Conservation (phyloP, 2,329 filamentous ascomycete genomes). For the Cladosporium cucumerinum region DNA sequence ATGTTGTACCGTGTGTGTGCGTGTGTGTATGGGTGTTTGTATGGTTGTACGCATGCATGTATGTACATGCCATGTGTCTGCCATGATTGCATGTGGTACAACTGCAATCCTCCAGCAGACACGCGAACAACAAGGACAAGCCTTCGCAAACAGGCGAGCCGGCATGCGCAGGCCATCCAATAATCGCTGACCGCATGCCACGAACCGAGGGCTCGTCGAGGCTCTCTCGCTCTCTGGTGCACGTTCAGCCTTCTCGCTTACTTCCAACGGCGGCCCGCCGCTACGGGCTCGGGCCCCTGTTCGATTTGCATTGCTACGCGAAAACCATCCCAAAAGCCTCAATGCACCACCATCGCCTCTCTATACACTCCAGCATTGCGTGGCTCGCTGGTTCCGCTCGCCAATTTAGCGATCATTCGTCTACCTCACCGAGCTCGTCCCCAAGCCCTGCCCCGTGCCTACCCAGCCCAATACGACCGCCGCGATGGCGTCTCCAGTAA, state of each 20-base stretch:
- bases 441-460: conserved; percentile 11
- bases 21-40: background rate
- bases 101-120: background rate
- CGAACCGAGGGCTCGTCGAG: background rate
- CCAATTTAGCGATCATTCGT: conserved; percentile 6
- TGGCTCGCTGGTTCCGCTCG: conserved; percentile 2
- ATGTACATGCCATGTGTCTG: conserved; percentile 3
- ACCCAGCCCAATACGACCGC: conserved; percentile 3
- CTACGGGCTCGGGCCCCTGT: background rate
- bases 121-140: background rate
- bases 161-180: background rate
- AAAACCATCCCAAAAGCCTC: background rate
- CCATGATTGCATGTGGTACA: background rate
- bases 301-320: conserved; percentile 11
- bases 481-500: conserved; percentile 15
- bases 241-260: conserved; percentile 10
- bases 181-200: background rate
- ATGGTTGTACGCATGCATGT: background rate
- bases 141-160: conserved; percentile 3
- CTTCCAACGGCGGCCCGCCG: conserved; percentile 1
- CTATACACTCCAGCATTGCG: conserved; percentile 4
- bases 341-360: background rate
- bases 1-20: background rate
- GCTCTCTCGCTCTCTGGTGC: background rate
- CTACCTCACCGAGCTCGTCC: background rate